Percentiles rank a stretch among this genome's conserved stretches.
Evolutionary conservation across 148 eudicot species (phyloP).

Genomic region (Silene conica): DNA sequence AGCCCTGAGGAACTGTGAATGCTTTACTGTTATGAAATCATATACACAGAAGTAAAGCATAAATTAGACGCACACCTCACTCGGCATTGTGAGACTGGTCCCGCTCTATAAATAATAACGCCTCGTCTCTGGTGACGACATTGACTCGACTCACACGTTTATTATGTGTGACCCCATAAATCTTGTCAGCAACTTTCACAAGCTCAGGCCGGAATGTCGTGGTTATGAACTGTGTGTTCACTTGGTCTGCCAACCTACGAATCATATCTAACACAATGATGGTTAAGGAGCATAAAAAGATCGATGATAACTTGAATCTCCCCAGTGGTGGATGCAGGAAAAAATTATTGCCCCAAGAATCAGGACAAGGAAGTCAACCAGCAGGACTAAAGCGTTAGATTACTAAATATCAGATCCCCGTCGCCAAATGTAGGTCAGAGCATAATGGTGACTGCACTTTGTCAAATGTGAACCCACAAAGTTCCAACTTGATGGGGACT

Average conservation of each 20-base stretch:
- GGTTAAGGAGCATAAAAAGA: slow-evolving; percentile 30
- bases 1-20: background rate
- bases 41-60: background rate
- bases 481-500: too few species aligned
- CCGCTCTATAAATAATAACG: slow-evolving; percentile 81
- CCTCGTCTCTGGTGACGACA: slow-evolving; percentile 69
- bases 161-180: slow-evolving; percentile 86
- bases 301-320: background rate
- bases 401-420: background rate
- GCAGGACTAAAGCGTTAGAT: background rate
- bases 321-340: background rate
- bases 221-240: slow-evolving; percentile 80
- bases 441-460: background rate
- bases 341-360: background rate
- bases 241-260: slow-evolving; percentile 85
- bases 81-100: slow-evolving; percentile 76
- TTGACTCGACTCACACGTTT: slow-evolving; percentile 81
- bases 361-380: background rate
- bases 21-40: background rate
- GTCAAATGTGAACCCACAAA: background rate
- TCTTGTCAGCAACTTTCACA: slow-evolving; percentile 94
- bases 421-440: background rate
- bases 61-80: slow-evolving; percentile 39
- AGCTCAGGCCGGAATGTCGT: slow-evolving; percentile 91
- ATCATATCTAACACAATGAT: slow-evolving; percentile 65